Evolutionary conservation across 2,329 filamentous ascomycete genomes (phyloP).

Genomic region (Dactylellina parvicollis): DNA sequence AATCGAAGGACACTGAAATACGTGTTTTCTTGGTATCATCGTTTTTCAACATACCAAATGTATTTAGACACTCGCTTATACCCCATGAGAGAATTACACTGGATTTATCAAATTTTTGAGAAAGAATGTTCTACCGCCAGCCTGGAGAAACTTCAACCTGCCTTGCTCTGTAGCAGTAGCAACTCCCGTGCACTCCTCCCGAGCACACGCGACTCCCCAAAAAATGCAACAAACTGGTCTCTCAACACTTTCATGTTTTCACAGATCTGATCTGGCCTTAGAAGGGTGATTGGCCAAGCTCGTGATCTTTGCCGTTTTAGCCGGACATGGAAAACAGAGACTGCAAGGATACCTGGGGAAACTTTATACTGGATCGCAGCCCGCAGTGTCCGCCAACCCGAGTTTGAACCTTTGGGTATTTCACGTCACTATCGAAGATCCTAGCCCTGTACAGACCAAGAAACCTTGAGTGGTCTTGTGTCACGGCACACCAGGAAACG

Average conservation of each 20-base stretch:
- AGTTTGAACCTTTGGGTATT: no score
- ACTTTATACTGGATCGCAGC: slow-evolving; percentile 22
- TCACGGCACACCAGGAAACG: background rate
- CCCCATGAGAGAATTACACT: background rate
- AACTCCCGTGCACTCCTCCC: background rate
- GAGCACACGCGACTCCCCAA: background rate
- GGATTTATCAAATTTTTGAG: background rate
- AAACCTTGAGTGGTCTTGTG: background rate
- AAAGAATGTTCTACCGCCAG: background rate
- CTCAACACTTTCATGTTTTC: background rate
- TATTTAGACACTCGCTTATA: background rate
- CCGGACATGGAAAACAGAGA: slow-evolving; percentile 21
- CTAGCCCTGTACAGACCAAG: background rate
- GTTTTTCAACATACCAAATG: background rate
- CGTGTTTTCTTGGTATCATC: background rate
- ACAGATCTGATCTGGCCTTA: slow-evolving; percentile 7
- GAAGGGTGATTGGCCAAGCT: slow-evolving; percentile 2
- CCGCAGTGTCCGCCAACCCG: background rate
- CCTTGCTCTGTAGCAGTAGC: background rate
- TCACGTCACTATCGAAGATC: background rate
- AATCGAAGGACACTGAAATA: background rate
- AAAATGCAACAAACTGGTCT: slow-evolving; percentile 2
- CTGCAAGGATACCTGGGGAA: slow-evolving; percentile 9
- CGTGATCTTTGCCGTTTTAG: slow-evolving; percentile 36
- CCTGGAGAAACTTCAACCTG: background rate